These are phyloP conservation scores for Torulaspora franciscae DNA, from an alignment of 805 yeast genomes.

Conservation along the genomic window DNA sequence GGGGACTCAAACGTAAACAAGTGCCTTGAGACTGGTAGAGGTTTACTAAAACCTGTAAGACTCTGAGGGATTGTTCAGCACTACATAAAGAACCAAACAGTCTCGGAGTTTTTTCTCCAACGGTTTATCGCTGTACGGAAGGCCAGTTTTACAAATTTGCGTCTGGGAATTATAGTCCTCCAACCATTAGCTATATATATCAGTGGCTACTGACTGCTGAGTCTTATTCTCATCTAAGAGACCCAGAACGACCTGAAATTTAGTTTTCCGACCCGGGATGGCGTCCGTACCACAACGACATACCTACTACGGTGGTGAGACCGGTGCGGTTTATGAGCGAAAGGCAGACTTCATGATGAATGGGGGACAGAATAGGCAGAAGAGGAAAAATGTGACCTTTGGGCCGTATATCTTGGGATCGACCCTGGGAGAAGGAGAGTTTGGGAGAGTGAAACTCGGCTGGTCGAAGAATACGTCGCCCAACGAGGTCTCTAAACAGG, in stretches of 20 bases:
- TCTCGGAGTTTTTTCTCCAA: too few relatives aligned
- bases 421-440: constrained; percentile 96
- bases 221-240: too few relatives aligned
- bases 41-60: background rate
- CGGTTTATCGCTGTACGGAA: too few relatives aligned
- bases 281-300: constrained; percentile 29
- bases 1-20: constrained; percentile 4
- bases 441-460: constrained; percentile 94
- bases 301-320: constrained; percentile 32
- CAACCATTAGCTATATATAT: too few relatives aligned
- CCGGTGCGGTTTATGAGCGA: constrained; percentile 5
- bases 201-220: too few relatives aligned
- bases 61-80: background rate
- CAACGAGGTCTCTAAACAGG: constrained; percentile 55
- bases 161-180: too few relatives aligned
- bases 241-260: background rate
- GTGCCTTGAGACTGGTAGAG: background rate
- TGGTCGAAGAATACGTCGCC: constrained; percentile 76
- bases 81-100: background rate
- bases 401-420: constrained; percentile 89
- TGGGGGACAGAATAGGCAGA: constrained; percentile 8
- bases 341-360: constrained; percentile 5
- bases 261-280: constrained; percentile 10
- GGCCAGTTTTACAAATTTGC: too few relatives aligned
- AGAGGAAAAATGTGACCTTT: constrained; percentile 68